Base-by-base conservation (phyloP, 257 asterid species). In the Solanum rostratum region DNA sequence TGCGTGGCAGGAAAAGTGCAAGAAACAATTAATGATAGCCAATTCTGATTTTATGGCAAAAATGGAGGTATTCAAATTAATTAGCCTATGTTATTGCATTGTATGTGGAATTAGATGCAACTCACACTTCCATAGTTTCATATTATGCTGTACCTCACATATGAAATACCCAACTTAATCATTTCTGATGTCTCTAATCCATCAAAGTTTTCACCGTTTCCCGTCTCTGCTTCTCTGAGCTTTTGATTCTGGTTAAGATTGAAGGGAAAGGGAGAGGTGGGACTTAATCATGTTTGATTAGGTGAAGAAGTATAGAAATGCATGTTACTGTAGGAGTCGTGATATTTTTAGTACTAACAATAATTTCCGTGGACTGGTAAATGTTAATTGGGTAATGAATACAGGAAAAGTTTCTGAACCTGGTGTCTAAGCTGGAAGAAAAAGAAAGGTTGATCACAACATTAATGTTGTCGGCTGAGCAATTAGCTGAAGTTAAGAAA, bases 11-110 rank as follows among this genome's bases (percentile, higher is more conserved):
- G 97, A 85, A 22, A 93, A 80, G 89, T 88, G 88, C 91, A 91
- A 92, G 91, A 94, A 92, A 84, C 95, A 93, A 84, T 65, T 83
- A 20, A 59, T 93, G 87, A 80, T 84, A 90, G 87, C 53, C 89
- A 89, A 93, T 70, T 91, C 94, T 81, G 92, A 87, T 73, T 88
- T 91, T 90, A 92, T 90, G 87, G 91, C 87, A 84, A 94, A 92
- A 83, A 87, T 93, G 66, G 91, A 96, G 99, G 99, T 96, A 92
- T 68, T 62, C 41, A 20, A 7, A 83, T 30, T 52, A 53, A 50
- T 49, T 53, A 27, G 18, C 27, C 12, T 37, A 10, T 50, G 39
- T 13, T 27, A 16, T 27, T 27, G 62, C 60, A 18, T 81, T 62
- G 85, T 27, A 59, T 71, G 1, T 52, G 54, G 59, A 46, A 76